Evolutionary conservation across 1,284 basidiomycete species (phyloP), one percentile per base, ranked within the genome.

Genomic region (Athelia sp.): DNA sequence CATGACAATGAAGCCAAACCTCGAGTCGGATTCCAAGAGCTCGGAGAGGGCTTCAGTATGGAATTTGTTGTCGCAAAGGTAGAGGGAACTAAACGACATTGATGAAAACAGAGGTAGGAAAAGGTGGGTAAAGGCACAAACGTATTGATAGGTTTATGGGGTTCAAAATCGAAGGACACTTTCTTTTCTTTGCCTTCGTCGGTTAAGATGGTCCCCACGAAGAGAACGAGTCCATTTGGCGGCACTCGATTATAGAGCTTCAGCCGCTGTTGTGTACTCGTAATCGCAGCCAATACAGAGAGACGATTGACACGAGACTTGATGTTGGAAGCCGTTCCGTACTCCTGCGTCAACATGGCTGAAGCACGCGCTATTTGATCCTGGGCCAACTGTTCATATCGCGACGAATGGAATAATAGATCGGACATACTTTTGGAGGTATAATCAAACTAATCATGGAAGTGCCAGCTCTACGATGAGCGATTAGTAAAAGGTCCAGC

Each of bases 151-250:
- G 97, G 95, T 69, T 98, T 93, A 68, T 93, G 90, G 14, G 96
- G 96, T 67, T 98, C 95, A 58, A 99, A 96, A 68, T 97, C 95
- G 62, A 99, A 93, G 0, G 90, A 93, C 19, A 94, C 90, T 70
- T 98, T 98, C 79, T 98, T 98, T 72, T 99, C 96, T 71, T 99
- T 99, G 56, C 93, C 93, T 70, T 98, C 96, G 60, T 98, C 96
- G 50, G 96, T 99, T 50, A 99, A 74, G 59, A 99, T 92, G 15
- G 97, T 99, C 45, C 96, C 96, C 52, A 98, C 93, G 65, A 98
- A 99, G 35, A 99, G 84, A 56, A 98, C 93, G 32, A 99, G 82
- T 55, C 96, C 97, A 59, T 99, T 99, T 21, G 94, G 92, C 2
- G 96, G 97, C 0, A 98, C 94, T 54, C 93, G 84, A 63, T 87